Evolutionary conservation across 176 grass and related monocot genomes (phyloP).

Genomic region (Phyllostachys edulis): DNA sequence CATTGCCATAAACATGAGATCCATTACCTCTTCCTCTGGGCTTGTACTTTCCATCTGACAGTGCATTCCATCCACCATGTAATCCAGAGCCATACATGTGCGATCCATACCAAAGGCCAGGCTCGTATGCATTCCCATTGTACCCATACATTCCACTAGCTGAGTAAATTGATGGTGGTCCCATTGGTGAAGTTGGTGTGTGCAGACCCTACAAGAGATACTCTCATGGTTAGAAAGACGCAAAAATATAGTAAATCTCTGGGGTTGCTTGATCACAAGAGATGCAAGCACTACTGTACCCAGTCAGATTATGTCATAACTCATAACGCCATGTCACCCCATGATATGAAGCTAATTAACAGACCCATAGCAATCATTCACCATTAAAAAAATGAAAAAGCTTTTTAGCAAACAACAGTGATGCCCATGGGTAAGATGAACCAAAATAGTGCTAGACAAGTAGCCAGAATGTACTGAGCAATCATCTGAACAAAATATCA

Average conservation of each 20-base stretch:
- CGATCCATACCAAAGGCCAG: slow-evolving; percentile 60
- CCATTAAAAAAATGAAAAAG: not conserved
- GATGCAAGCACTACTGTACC: not conserved
- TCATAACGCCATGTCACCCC: not conserved
- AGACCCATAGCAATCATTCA: not conserved
- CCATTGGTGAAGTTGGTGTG: not conserved
- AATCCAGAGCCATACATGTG: slow-evolving; percentile 56
- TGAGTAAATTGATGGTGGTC: slow-evolving; percentile 54
- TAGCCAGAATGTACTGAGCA: not conserved
- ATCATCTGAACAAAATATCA: not conserved
- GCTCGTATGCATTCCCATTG: slow-evolving; percentile 49
- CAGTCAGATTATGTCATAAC: not conserved
- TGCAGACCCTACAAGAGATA: slow-evolving; percentile 13
- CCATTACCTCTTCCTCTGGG: slow-evolving; percentile 59
- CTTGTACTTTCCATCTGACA: slow-evolving; percentile 63
- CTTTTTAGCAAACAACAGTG: not conserved
- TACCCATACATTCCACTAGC: slow-evolving; percentile 44
- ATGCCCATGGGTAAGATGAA: not conserved
- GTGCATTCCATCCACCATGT: slow-evolving; percentile 51
- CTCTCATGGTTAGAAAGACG: slow-evolving; percentile 1
- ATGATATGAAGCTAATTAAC: not conserved
- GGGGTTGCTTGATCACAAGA: not conserved
- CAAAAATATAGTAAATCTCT: not conserved
- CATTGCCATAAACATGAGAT: slow-evolving; percentile 55
- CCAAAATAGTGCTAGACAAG: not conserved